A percentile compares a stretch with the other conserved stretches of the same genome.
Conservation (phyloP, 108 stramenopile species). For the Stephanodiscus triporus region DNA sequence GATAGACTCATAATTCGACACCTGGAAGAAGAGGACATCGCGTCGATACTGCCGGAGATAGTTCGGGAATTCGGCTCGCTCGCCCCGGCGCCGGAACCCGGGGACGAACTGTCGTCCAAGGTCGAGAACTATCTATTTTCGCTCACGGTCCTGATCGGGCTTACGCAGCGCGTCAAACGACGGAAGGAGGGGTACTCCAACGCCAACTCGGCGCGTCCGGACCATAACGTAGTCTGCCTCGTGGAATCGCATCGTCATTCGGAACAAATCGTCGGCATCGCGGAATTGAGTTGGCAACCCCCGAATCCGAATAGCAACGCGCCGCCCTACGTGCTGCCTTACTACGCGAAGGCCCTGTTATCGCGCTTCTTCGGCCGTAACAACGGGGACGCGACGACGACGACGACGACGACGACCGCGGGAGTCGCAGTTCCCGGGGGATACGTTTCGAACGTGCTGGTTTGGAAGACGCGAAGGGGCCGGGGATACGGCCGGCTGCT, state of each 20-base stretch:
- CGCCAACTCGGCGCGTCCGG: constrained; percentile 12
- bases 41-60: constrained; percentile 21
- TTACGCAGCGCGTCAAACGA: constrained; percentile 39
- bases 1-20: constrained; percentile 35
- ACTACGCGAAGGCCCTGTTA: constrained; percentile 44
- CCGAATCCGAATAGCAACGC: constrained; percentile 62
- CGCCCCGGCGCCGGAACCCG: constrained; percentile 9
- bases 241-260: constrained; percentile 39
- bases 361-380: constrained; percentile 72
- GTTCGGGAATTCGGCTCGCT: constrained; percentile 44
- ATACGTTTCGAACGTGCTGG: constrained; percentile 69
- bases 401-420: not conserved
- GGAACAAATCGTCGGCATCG: constrained; percentile 65
- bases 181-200: constrained; percentile 39
- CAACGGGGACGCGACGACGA: constrained; percentile 14
- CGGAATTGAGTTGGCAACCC: constrained; percentile 70
- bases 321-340: constrained; percentile 63
- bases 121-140: constrained; percentile 47
- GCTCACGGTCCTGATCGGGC: constrained; percentile 41
- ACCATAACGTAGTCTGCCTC: constrained; percentile 48
- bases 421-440: constrained; percentile 21
- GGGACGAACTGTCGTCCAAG: constrained; percentile 29
- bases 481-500: constrained; percentile 62
- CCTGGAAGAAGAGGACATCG: constrained; percentile 38
- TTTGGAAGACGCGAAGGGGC: constrained; percentile 57